phyloP scores from a whole-genome alignment of 805 yeast genomes.

The Hyphopichia homilentoma region DNA sequence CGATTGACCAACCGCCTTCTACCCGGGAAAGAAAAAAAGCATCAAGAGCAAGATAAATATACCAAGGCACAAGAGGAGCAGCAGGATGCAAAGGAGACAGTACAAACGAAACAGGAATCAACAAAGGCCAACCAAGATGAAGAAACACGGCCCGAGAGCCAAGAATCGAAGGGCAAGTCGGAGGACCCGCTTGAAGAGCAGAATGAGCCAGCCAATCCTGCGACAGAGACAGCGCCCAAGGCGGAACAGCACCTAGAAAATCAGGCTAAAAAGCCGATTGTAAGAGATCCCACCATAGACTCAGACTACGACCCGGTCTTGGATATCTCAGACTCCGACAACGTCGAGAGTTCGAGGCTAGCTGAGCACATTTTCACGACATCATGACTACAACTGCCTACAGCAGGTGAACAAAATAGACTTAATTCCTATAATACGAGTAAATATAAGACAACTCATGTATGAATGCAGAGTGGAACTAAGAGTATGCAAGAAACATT shows the following conservation, averaged over 20 bases:
- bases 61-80: slow-evolving; percentile 3
- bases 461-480: background rate
- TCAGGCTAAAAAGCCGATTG: background rate
- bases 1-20: slow-evolving; percentile 7
- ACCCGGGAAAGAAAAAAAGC: slow-evolving; percentile 2
- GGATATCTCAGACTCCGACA: slow-evolving; percentile 19
- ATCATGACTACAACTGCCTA: no score
- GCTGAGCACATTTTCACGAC: slow-evolving; percentile 8
- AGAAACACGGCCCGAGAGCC: background rate
- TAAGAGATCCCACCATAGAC: slow-evolving; percentile 17
- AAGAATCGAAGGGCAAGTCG: background rate
- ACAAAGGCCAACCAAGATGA: slow-evolving; percentile 6
- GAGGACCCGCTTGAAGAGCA: background rate
- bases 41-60: slow-evolving; percentile 2
- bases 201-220: background rate
- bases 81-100: slow-evolving; percentile 6
- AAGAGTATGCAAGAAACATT: background rate
- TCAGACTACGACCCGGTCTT: slow-evolving; percentile 22
- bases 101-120: slow-evolving; percentile 10
- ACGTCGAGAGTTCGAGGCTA: slow-evolving; percentile 7
- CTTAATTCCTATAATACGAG: background rate
- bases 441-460: slow-evolving; percentile 3
- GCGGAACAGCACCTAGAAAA: background rate
- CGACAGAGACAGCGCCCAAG: background rate
- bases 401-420: slow-evolving; percentile 1